A percentile compares a stretch with the other conserved stretches of the same genome.
Evolutionary conservation across 805 yeast species (phyloP).

Genomic region (Wickerhamomyces pijperi): DNA sequence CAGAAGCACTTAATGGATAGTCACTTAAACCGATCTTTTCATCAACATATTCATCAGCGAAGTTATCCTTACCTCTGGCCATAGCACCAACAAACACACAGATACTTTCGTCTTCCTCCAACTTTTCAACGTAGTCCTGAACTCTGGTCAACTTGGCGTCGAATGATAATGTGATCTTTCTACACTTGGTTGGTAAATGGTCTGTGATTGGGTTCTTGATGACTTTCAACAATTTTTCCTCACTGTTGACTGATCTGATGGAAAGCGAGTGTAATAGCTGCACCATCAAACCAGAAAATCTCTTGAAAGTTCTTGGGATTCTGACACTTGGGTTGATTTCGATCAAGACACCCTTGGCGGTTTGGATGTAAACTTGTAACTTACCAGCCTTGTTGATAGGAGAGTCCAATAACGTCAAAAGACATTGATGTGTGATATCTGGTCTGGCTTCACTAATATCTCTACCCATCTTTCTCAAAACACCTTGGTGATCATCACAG

Average conservation of each 20-base stretch:
- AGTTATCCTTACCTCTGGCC: conserved; percentile 97
- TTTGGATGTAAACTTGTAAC: conserved; percentile 91
- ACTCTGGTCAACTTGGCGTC: conserved; percentile 85
- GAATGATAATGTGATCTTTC: conserved; percentile 82
- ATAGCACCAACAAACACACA: conserved; percentile 99
- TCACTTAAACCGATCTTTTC: conserved; percentile 94
- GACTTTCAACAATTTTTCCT: conserved; percentile 86
- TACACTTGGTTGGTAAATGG: conserved; percentile 92
- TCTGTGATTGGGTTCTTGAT: conserved; percentile 96
- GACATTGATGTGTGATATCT: conserved; percentile 97
- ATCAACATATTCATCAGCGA: conserved; percentile 94
- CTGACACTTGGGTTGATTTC: conserved; percentile 96
- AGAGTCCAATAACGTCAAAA: conserved; percentile 87
- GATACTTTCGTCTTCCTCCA: conserved; percentile 83
- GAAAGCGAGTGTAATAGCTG: conserved; percentile 87
- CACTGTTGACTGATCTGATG: conserved; percentile 89
- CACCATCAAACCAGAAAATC: conserved; percentile 97
- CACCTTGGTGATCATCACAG: conserved; percentile 97
- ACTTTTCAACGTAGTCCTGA: conserved; percentile 71
- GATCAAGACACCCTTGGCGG: conserved; percentile 87
- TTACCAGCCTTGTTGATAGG: conserved; percentile 97
- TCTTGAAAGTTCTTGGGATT: conserved; percentile 95
- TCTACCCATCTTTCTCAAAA: conserved; percentile 89
- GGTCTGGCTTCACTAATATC: conserved; percentile 98
- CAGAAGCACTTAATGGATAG: conserved; percentile 93